Evolutionary conservation across 1,139 yeast species (phyloP), one percentile per base, ranked within the genome.

Genomic region (Zygosaccharomyces sapae): DNA sequence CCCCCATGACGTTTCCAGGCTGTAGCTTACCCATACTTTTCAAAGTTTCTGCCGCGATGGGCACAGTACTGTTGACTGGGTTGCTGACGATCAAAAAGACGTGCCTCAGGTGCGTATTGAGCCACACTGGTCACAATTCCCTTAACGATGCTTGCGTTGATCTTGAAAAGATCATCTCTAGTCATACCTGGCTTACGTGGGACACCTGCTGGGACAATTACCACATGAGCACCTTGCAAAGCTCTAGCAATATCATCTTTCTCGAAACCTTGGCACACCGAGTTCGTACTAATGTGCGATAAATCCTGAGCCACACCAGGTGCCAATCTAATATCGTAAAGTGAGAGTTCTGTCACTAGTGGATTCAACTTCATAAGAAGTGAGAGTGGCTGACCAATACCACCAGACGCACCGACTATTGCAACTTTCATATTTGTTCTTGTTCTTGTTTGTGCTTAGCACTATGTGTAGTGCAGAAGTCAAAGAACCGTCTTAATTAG

Each of bases 181-280:
- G 88, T 80, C 88, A 83, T 83, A 18, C 89, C 89, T 10, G 89
- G 88, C 62, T 83, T 83, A 66, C 89, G 76, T 43, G 89, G 88
- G 13, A 83, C 82, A 46, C 89, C 90, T n/a, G 89, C 89, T n/a
- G 89, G 88, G 46, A 82, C 81, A 36, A 83, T 70, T 24, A 82
- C 87, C 51, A 83, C 68, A 51, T 81, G 78, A 2, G 85, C 67
- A 13, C 75, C 80, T 34, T 63, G 66, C 53, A 83, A 71, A 0
- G 88, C 84, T 13, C 66, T 62, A 10, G 60, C 67, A 42, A 80
- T 68, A 29, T 81, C 77, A 18, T 68, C 65, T 46, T 70, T 70
- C 59, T 79, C 84, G 65, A 74, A 77, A 25, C 63, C 64, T 6
- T 29, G 38, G 41, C 51, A 70, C 46, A 57, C 59, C 42, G 68